Base-by-base conservation (phyloP, 129 eudicot species). In the Flaveria brownii region DNA sequence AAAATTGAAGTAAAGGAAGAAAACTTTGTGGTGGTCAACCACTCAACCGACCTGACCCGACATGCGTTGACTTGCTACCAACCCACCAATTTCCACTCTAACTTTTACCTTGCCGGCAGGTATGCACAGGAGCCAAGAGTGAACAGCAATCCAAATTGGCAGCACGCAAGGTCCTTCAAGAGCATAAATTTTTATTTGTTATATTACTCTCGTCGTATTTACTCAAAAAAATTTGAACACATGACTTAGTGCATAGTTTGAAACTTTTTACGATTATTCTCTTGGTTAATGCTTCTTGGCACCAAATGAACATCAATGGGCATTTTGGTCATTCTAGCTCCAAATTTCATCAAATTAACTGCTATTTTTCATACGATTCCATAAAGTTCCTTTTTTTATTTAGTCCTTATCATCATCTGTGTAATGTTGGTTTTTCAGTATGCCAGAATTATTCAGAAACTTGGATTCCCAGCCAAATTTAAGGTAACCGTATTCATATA, bases 111-210 rank as follows among this genome's bases (percentile, higher is more conserved):
- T 28, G 68, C 63, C 51, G 33, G 36, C 76, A 93, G 98, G 97
- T 93, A 64, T 93, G 97, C 66, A 93, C 98, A 9, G 98, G 98
- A 74, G 98, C 98, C 23, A 93, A 93, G 83, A 93, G 98, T 79
- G 98, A 93, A 77, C 89, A 93, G 25, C 97, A 90, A 62, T 93
- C 98, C 54, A 93, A 84, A 81, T 62, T 90, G 71, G 98, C 96
- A 1, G 96, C 97, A 52, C 84, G 96, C 42, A 93, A 93, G 96
- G 98, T 93, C 70, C 55, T 71, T 45, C 63, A 70, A 45, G 82
- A 59, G 51, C 41, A 46, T 60, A 62, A 26, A 3, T 62, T 26
- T 26, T 62, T 28, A 62, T 61, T 6, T 62, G 18, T 28, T 16
- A 5, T 15, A 13, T 14, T 14, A 61, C 16, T 61, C 28, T 61